Evolutionary conservation across 2,329 filamentous ascomycete species (phyloP), one percentile per base, ranked within the genome.

Genomic region (Fusarium foetens): DNA sequence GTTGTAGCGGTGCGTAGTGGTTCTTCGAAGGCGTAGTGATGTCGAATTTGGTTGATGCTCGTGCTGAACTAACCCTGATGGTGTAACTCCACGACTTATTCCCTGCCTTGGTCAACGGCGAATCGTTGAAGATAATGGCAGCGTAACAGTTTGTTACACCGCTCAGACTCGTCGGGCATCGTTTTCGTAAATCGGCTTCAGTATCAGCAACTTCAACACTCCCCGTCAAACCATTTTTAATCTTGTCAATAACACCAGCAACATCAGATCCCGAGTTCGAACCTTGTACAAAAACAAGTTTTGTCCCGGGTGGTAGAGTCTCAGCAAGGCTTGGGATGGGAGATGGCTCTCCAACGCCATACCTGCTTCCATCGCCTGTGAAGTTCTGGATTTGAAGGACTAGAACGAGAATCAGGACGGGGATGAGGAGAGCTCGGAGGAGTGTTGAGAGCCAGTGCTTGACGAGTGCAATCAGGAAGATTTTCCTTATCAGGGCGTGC

Each of bases 301-400:
- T 59, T 1, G 35, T 33, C 5, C 27, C 41, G 0, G 21, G 6
- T 2, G 51, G 51, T 3, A 62, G 16, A 11, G 25, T 39, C 25
- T 60, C 61, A 39, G 21, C 31, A 31, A 64, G 61, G 35, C 25
- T 64, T 51, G 31, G 61, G 2, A 52, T 39, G 12, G 61, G 45
- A 16, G 45, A 45, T 6, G 61, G 61, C 17, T 51, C 33, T 49
- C 61, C 61, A 59, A 64, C 45, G 54, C 61, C 61, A 49, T 60
- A 60, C 49, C 31, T 64, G 55, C 45, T 60, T n/a, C 55, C 38
- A 36, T 62, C 51, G 38, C 51, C 58, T 12, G 38, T 46, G 61
- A 64, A 64, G 45, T 38, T 64, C 61, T 60, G 55, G 25, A 64
- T 38, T 60, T 61, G 43, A 8, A 64, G 45, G 31, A 64, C 61